Base-by-base conservation (phyloP, 495 filamentous ascomycete genomes). In the Hypoxylon perforatum region DNA sequence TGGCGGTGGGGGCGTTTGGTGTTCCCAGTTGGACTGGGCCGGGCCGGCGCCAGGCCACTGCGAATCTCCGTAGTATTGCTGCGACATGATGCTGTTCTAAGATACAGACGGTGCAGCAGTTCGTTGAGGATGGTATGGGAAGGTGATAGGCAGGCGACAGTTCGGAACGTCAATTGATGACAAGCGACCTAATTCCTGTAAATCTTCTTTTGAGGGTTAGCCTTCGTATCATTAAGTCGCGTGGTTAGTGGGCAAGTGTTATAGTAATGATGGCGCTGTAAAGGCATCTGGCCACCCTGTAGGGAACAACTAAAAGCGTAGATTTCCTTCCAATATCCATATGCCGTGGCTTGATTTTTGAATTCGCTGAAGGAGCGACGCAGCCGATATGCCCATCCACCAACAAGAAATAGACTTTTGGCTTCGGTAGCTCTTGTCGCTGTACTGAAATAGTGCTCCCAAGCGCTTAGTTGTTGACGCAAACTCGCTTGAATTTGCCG, bases 1-100 rank as follows among this genome's bases (percentile, higher is more conserved):
- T 59, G 92, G 92, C 58, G 88, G 88, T 46, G 92, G 92, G 65
- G 88, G 88, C 41, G 90, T 92, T 72, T 94, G 91, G 54, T 96
- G 92, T 87, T 93, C 95, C 73, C 81, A 80, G 47, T 78, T 80
- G 45, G 90, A 86, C 61, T 82, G 81, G 12, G 85, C 85, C 42
- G 82, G 74, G 25, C 85, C 85, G 45, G 86, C 76, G 64, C 91
- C 87, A 14, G 82, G 73, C 92, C 91, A 95, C 75, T 89, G 86
- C 74, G 91, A 88, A 67, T 92, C 86, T 78, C 96, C 92, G 85
- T 97, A 97, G 82, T 94, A 97, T 54, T 75, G 72, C 44, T 75
- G 72, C 49, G 72, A 69, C 72, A 75, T 75, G 17, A 8, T 60
- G 55, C 19, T 45, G 17, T 23, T 42, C 21, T 21, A 6, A n/a